Conservation (phyloP, 768 basidiomycete species). For the Boletus edulis region DNA sequence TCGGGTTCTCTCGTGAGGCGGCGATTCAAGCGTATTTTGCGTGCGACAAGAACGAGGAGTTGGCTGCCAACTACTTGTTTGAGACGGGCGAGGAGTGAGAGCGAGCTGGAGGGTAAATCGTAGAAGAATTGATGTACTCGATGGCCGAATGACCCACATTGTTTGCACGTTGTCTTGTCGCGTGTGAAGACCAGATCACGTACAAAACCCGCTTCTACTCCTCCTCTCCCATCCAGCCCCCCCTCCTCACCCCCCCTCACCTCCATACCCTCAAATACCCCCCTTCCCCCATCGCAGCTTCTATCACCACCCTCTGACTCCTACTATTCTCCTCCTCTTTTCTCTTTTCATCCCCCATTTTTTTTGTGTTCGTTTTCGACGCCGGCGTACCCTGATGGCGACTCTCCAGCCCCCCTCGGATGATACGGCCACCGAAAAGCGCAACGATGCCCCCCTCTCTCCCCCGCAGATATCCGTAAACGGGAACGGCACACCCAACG, state of each 20-base stretch:
- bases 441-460: conserved; percentile 13
- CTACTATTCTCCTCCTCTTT: background rate
- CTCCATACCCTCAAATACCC: conserved; percentile 32
- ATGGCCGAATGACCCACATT: conserved; percentile 13
- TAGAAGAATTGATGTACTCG: background rate
- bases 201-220: conserved; percentile 28
- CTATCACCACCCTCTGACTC: background rate
- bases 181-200: conserved; percentile 31
- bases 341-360: background rate
- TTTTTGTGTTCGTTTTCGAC: background rate
- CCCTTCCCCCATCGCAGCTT: background rate
- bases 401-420: conserved; percentile 16
- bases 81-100: conserved; percentile 36
- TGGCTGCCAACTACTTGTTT: conserved; percentile 93
- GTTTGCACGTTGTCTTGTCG: conserved; percentile 24
- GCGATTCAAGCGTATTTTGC: conserved; percentile 92
- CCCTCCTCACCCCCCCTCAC: conserved; percentile 5
- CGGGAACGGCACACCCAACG: conserved; percentile 24
- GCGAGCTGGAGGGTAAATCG: background rate
- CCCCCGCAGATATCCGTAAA: conserved; percentile 21
- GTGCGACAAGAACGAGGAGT: conserved; percentile 95
- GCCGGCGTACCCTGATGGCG: conserved; percentile 19
- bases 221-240: conserved; percentile 1
- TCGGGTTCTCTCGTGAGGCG: conserved; percentile 81
- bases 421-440: conserved; percentile 22